phyloP scores from a whole-genome alignment of 2,329 filamentous ascomycete species.

The Ophiostoma himal-ulmi region DNA sequence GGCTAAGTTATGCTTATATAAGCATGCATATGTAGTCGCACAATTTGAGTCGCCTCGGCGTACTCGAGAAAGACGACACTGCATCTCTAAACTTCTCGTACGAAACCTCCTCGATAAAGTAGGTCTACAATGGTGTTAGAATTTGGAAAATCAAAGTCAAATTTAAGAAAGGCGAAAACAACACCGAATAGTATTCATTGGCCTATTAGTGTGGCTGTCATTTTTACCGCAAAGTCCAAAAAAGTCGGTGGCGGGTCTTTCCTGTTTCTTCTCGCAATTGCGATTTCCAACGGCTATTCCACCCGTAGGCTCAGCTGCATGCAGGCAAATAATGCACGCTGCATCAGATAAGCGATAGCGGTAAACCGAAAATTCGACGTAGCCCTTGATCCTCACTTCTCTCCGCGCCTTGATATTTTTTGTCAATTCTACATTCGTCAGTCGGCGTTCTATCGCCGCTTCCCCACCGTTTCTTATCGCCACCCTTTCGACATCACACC shows the following conservation, averaged over 20 bases:
- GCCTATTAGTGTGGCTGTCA: not conserved
- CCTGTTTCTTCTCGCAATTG: constrained; percentile 4
- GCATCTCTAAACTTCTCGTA: not conserved
- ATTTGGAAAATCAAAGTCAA: not conserved
- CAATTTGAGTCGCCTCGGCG: not conserved
- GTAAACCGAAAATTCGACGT: not conserved
- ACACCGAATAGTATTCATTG: too few relatives aligned
- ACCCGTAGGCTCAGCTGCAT: constrained; percentile 1
- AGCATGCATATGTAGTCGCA: not conserved
- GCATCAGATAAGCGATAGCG: constrained; percentile 15
- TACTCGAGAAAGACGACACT: not conserved
- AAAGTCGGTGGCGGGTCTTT: constrained; percentile 20
- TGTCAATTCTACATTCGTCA: not conserved
- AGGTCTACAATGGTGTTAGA: not conserved
- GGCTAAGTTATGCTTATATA: not conserved
- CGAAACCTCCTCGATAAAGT: not conserved
- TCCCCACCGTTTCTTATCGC: not conserved
- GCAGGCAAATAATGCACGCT: constrained; percentile 5
- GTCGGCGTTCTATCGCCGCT: not conserved
- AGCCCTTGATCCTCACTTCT: not conserved
- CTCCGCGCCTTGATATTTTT: not conserved
- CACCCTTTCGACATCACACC: not conserved
- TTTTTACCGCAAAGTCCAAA: constrained; percentile 13
- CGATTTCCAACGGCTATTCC: not conserved
- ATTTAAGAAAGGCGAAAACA: too few relatives aligned